Evolutionary conservation across 1,284 basidiomycete genomes (phyloP).

Genomic region (Apiotrichum domesticum): DNA sequence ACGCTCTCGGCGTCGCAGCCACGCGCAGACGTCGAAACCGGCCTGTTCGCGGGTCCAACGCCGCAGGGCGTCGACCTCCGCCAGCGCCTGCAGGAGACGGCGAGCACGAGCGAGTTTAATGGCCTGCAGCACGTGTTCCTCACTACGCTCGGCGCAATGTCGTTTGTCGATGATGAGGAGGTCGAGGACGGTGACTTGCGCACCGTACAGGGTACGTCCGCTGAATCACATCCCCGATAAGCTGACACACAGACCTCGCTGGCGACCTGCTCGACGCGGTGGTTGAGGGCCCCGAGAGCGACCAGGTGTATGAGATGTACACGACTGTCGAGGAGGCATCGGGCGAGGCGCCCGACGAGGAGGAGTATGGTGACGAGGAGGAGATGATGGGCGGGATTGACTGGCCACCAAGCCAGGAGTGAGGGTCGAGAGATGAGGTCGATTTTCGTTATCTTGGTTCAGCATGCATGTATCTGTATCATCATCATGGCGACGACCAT

Average conservation of each 20-base stretch:
- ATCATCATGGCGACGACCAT: too few species aligned
- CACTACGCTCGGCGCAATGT: slow-evolving; percentile 65
- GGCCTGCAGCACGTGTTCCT: slow-evolving; percentile 70
- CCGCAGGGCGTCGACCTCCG: slow-evolving; percentile 33
- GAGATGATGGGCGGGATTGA: not conserved
- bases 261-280: slow-evolving; percentile 64
- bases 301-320: slow-evolving; percentile 64
- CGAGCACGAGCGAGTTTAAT: slow-evolving; percentile 51
- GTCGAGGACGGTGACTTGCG: slow-evolving; percentile 12
- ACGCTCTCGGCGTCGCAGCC: not conserved
- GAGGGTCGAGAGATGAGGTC: too few species aligned
- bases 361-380: slow-evolving; percentile 4
- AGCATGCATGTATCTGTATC: too few species aligned
- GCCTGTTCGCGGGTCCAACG: not conserved
- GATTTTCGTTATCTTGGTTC: too few species aligned
- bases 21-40: slow-evolving; percentile 3
- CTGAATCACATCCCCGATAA: not conserved
- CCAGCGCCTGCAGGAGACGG: slow-evolving; percentile 17
- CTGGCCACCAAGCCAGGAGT: not conserved
- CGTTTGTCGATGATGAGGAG: slow-evolving; percentile 58
- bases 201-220: slow-evolving; percentile 33
- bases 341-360: not conserved
- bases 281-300: slow-evolving; percentile 63
- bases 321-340: slow-evolving; percentile 22
- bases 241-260: slow-evolving; percentile 53